Percentiles rank a stretch among this genome's conserved stretches.
Conservation (phyloP, 208 protist genomes). For the Crithidia acanthocephali region DNA sequence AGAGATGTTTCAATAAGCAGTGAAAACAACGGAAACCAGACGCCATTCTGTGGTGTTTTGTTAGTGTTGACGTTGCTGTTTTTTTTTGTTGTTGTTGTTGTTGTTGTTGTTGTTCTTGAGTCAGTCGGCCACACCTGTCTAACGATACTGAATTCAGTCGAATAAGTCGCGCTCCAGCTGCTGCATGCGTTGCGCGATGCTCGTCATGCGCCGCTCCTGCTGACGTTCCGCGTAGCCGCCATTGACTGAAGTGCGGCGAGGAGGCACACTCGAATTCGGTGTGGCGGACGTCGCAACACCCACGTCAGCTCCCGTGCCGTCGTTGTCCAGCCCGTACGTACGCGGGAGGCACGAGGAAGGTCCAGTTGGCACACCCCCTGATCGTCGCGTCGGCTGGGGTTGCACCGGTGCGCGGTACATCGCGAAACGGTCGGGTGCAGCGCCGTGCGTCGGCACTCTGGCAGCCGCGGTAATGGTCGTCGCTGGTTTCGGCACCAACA, state of each 20-base stretch:
- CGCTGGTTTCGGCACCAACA: neutral
- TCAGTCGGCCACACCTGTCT: too few relatives aligned
- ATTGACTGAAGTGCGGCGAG: neutral
- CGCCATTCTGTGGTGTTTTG: too few relatives aligned
- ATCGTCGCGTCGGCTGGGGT: neutral
- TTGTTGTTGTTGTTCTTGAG: too few relatives aligned
- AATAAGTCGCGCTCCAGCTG: constrained; percentile 48
- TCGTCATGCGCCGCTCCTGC: constrained; percentile 23
- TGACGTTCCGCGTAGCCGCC: constrained; percentile 31
- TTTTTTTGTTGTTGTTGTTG: too few relatives aligned
- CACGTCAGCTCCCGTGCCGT: neutral
- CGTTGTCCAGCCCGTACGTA: neutral
- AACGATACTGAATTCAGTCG: constrained; percentile 7
- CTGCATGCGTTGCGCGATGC: constrained; percentile 49
- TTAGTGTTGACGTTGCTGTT: too few relatives aligned
- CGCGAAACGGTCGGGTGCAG: constrained; percentile 21
- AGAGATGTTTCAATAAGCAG: too few relatives aligned
- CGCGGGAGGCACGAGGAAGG: constrained; percentile 14
- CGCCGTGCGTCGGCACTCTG: neutral
- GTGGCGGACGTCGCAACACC: neutral
- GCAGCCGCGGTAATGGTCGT: neutral
- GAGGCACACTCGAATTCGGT: neutral
- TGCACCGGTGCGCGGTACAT: constrained; percentile 36
- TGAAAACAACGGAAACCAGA: too few relatives aligned
- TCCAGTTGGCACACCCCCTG: neutral